Evolutionary conservation across 2,329 filamentous ascomycete genomes (phyloP).

Genomic region (Xylaria sp.): DNA sequence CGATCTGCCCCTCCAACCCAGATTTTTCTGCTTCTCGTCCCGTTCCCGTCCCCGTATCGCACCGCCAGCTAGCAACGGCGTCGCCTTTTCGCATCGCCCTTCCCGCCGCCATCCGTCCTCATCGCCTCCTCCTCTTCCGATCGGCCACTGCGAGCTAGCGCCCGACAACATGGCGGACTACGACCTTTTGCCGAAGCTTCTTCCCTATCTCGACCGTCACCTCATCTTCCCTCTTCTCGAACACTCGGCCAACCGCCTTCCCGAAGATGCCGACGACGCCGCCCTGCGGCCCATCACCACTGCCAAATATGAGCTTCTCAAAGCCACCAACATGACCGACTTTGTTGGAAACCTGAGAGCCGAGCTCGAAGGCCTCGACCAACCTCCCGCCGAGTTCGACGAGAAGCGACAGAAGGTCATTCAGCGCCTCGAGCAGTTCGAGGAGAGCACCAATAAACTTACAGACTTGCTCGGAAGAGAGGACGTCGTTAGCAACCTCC

Average conservation of each 20-base stretch:
- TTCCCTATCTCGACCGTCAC: slow-evolving; percentile 92
- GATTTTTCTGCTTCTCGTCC: slow-evolving; percentile 19
- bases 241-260: slow-evolving; percentile 82
- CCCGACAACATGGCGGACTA: slow-evolving; percentile 66
- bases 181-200: slow-evolving; percentile 85
- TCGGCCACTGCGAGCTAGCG: slow-evolving; percentile 29
- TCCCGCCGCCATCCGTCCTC: neutral
- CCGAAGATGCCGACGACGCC: slow-evolving; percentile 68
- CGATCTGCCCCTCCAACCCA: slow-evolving; percentile 28
- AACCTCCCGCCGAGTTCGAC: slow-evolving; percentile 82
- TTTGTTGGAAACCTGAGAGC: slow-evolving; percentile 92
- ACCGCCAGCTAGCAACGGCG: slow-evolving; percentile 13
- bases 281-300: slow-evolving; percentile 74
- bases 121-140: neutral
- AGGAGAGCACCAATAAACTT: slow-evolving; percentile 88
- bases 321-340: slow-evolving; percentile 98
- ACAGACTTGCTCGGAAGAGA: slow-evolving; percentile 84
- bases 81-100: slow-evolving; percentile 6
- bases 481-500: slow-evolving; percentile 86
- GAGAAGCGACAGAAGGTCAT: slow-evolving; percentile 90
- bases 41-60: neutral
- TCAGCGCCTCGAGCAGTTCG: slow-evolving; percentile 78
- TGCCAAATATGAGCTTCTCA: slow-evolving; percentile 91
- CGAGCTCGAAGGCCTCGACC: slow-evolving; percentile 80
- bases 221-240: slow-evolving; percentile 96